These are phyloP conservation scores for Brachypodium distachyon DNA, from an alignment of 202 grass and related monocot genomes.

Conservation along the genomic window DNA sequence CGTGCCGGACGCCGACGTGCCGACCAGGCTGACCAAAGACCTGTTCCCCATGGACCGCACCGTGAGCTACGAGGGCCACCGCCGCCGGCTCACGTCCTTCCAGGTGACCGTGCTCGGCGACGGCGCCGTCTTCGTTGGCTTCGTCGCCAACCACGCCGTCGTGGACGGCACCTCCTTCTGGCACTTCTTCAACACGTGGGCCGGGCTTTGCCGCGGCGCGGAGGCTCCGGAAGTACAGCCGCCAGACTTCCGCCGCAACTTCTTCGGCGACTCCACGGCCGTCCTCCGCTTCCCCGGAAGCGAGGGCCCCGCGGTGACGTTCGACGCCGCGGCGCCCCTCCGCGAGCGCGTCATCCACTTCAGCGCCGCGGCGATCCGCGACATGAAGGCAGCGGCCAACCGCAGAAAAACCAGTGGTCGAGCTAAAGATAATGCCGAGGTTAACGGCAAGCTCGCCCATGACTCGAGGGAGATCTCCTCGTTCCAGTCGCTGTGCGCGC, in stretches of 20 bases:
- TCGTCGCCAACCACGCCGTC: slow-evolving; percentile 63
- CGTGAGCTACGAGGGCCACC: slow-evolving; percentile 72
- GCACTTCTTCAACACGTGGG: slow-evolving; percentile 98
- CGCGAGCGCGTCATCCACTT: slow-evolving; percentile 72
- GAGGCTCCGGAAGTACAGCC: slow-evolving; percentile 15
- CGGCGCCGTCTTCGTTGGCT: slow-evolving; percentile 71
- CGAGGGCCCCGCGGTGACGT: slow-evolving; percentile 59
- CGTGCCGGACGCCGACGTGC: slow-evolving; percentile 41
- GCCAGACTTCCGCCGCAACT: slow-evolving; percentile 63
- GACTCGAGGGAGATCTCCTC: slow-evolving; percentile 67
- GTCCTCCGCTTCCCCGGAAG: slow-evolving; percentile 50
- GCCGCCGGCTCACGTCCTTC: slow-evolving; percentile 53
- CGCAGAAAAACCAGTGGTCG: background rate
- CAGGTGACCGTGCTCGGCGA: slow-evolving; percentile 76
- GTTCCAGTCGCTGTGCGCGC: slow-evolving; percentile 76
- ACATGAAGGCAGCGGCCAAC: slow-evolving; percentile 68
- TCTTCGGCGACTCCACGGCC: slow-evolving; percentile 58
- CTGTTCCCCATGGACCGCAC: slow-evolving; percentile 68
- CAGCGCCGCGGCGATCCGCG: slow-evolving; percentile 36
- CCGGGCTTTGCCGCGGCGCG: slow-evolving; percentile 66
- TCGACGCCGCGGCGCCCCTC: slow-evolving; percentile 56
- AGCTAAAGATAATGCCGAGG: slow-evolving; percentile 32
- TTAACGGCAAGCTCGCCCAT: slow-evolving; percentile 37
- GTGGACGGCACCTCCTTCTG: slow-evolving; percentile 90
- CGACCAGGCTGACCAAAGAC: slow-evolving; percentile 24